Base-by-base conservation (phyloP, 2,329 filamentous ascomycete genomes). In the Cyphellophora europaea region DNA sequence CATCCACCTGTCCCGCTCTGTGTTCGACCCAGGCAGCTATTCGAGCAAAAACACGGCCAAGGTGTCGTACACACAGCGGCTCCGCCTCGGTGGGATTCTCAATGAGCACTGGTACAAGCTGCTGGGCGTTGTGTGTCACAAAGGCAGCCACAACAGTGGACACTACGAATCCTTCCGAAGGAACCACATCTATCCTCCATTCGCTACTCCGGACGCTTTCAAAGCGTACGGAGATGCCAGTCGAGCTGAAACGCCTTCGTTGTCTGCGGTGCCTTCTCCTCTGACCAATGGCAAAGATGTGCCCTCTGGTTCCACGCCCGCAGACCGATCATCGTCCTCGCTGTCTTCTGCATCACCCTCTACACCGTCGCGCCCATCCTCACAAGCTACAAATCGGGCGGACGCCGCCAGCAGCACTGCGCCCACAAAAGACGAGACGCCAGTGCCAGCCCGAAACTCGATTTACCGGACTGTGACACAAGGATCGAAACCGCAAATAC, bases 151-250 rank as follows among this genome's bases (percentile, higher is more conserved):
- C 56, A 81, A 94, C 53, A 94, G 87, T 50, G 91, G 91, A 1
- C 91, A 98, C 55, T 98, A 98, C 62, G 91, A 98, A 57, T 89
- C 87, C 1, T 96, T 96, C 58, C 74, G 91, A 19, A 75, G 91
- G 23, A 91, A 96, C 58, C 81, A 84, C 39, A 62, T 85, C 6
- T 76, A 79, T 33, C 65, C 81, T 3, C 88, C 88, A 0, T 96
- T 79, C 54, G 82, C 85, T 2, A 95, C 89, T 5, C 77, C 82
- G 0, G 79, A 83, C 47, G 78, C 77, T 0, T 89, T 93, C 58
- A 80, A 82, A 41, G 71, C 72, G 5, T 82, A 83, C 23, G 79
- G 77, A 5, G 75, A 80, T 19, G 89, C 84, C 52, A 85, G 80
- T 55, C 58, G 61, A 27, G 51, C 69, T 51, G 62, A 74, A 33